Base-by-base conservation (phyloP, 2,329 filamentous ascomycete genomes). In the Pseudocercospora macadamiae region DNA sequence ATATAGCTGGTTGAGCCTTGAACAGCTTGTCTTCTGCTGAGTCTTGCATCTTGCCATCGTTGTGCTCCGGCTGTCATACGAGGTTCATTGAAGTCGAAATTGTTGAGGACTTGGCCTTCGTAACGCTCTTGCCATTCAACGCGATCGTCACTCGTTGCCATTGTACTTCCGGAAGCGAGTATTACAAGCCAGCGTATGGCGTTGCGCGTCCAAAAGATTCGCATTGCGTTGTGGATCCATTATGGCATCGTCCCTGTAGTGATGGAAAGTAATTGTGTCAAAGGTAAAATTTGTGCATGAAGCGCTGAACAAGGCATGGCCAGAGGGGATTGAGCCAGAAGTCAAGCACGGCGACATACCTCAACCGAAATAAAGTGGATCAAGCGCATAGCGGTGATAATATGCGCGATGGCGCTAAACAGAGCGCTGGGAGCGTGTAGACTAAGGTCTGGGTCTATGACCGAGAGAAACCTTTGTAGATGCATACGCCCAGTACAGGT, bases 1-100 rank as follows among this genome's bases (percentile, higher is more conserved):
- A 10, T 2, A 26, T 54, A 54, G 21, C 12, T 39, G 3, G 32
- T 39, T 2, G 51, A 23, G 12, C 51, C 36, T 21, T 36, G 51
- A n/a, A 54, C 18, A 14, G 51, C 51, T 44, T 54, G 51, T 26
- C 51, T 32, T 39, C 36, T 54, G 19, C 36, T 36, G 14, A 54
- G 32, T 21, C 36, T 28, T 49, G 19, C 45, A 16, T 49, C 45
- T 18, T 28, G 45, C 19, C 23, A 30, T 19, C 21, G 28, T 12
- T 26, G 23, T 3, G 45, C 45, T 8, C 45, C 19, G 18, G 45
- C 45, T 49, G 45, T 49, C 12, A 49, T 39, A 9, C 36, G 36
- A 5, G 36, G 36, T 21, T 39, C 36, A 6, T 39, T 19, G 36
- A 39, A 39, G 36, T 39, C 36, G 36, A 39, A 39, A 14, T 39